phyloP scores from a whole-genome alignment of 1,139 yeast genomes.

The Zygoascus hellenicus region DNA sequence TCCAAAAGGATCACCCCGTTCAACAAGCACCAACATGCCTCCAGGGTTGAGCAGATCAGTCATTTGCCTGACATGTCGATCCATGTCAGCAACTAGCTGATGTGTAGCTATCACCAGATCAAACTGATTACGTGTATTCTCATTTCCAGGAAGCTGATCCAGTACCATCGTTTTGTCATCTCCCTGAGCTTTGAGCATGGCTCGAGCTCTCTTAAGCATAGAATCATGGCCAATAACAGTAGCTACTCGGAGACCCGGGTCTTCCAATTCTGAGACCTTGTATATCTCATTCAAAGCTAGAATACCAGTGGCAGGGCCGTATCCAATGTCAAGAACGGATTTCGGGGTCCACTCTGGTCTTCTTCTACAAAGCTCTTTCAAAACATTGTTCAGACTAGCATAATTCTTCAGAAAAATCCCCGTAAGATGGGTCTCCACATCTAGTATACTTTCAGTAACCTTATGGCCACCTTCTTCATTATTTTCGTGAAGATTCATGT shows the following conservation, averaged over 20 bases:
- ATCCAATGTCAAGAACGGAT: conserved; percentile 71
- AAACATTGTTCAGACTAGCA: conserved; percentile 61
- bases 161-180: conserved; percentile 39
- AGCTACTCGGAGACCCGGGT: conserved; percentile 48
- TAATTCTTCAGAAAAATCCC: conserved; percentile 83
- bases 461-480: conserved; percentile 17
- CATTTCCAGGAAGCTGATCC: conserved; percentile 7
- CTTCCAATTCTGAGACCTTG: conserved; percentile 47
- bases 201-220: conserved; percentile 77
- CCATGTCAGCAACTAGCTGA: conserved; percentile 73
- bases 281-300: conserved; percentile 78
- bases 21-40: conserved; percentile 73
- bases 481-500: conserved; percentile 16
- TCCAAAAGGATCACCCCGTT: conserved; percentile 86
- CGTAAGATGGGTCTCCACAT: conserved; percentile 78
- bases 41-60: conserved; percentile 61
- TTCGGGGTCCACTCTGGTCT: conserved; percentile 51
- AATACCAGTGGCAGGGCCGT: conserved; percentile 92
- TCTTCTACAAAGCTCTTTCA: conserved; percentile 60
- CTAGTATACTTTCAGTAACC: conserved; percentile 42
- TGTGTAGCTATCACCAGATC: conserved; percentile 85
- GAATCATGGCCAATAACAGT: conserved; percentile 65
- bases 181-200: conserved; percentile 63
- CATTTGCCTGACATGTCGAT: conserved; percentile 56
- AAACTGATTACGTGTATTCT: conserved; percentile 37